Evolutionary conservation across 192 early-diverging fungal species (phyloP).

Genomic region (Spizellomyces punctatus): DNA sequence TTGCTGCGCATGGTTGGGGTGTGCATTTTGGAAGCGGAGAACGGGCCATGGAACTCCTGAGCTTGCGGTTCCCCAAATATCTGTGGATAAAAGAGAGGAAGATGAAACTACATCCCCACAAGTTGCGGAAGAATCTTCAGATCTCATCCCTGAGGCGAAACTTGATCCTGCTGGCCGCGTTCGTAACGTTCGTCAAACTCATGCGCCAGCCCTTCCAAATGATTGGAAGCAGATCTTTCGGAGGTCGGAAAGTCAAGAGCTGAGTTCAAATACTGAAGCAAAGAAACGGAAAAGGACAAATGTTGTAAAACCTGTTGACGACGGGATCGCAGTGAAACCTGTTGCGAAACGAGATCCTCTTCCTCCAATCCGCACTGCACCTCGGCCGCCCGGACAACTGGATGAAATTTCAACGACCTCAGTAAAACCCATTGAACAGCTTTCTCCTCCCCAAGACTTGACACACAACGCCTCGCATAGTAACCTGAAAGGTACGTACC

Average conservation of each 20-base stretch:
- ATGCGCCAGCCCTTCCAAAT: too few relatives aligned
- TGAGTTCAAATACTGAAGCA: neutral
- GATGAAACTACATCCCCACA: too few relatives aligned
- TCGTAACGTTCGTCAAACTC: neutral
- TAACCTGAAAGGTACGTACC: neutral
- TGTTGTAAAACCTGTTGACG: neutral
- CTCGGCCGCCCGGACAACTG: too few relatives aligned
- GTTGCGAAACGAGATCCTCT: neutral
- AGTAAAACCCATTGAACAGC: neutral
- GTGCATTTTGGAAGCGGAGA: too few relatives aligned
- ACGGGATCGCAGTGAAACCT: neutral
- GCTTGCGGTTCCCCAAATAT: too few relatives aligned
- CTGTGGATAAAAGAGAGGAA: too few relatives aligned
- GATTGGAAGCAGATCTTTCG: too few relatives aligned
- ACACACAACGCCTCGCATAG: neutral
- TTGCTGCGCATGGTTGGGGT: too few relatives aligned
- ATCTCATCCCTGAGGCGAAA: neutral
- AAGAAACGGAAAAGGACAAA: neutral
- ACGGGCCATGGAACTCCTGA: too few relatives aligned
- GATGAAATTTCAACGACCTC: neutral
- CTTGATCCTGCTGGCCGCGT: neutral
- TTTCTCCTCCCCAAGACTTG: neutral
- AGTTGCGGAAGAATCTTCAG: too few relatives aligned
- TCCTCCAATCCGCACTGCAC: neutral
- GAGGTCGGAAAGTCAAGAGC: neutral